phyloP scores from a whole-genome alignment of 495 filamentous ascomycete species.

The Penicillium canariense region DNA sequence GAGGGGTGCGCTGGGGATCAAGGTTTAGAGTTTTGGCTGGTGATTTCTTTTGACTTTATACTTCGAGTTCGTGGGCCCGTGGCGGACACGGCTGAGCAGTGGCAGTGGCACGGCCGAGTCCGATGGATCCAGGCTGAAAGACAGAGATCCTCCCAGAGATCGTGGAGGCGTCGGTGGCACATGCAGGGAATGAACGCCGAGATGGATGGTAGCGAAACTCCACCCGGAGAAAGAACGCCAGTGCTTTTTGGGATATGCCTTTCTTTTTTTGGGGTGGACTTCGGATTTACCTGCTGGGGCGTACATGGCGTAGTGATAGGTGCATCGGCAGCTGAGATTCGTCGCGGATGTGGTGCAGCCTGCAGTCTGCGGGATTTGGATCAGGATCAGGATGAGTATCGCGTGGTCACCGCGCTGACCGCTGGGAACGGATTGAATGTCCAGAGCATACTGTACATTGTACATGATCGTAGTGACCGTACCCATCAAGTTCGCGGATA shows the following conservation, averaged over 20 bases:
- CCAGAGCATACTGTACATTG: background rate
- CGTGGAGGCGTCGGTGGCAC: slow-evolving; percentile 24
- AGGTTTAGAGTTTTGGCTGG: slow-evolving; percentile 19
- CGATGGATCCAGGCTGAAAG: slow-evolving; percentile 7
- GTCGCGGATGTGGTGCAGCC: background rate
- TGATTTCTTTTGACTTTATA: slow-evolving; percentile 1
- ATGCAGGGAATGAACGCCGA: slow-evolving; percentile 24
- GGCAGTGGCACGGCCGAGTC: background rate
- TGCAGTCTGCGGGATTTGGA: too few species aligned
- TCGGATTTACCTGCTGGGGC: background rate
- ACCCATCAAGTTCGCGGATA: slow-evolving; percentile 5
- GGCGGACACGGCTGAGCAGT: slow-evolving; percentile 17
- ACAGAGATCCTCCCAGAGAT: slow-evolving; percentile 11
- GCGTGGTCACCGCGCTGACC: too few species aligned
- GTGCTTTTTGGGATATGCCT: slow-evolving; percentile 2
- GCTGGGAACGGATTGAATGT: too few species aligned
- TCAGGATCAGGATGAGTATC: background rate
- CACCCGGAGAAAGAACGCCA: slow-evolving; percentile 3
- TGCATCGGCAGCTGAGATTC: too few species aligned
- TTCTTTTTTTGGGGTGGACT: background rate
- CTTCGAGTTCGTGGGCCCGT: background rate
- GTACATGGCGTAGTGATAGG: background rate
- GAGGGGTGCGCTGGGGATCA: slow-evolving; percentile 6
- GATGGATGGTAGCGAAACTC: slow-evolving; percentile 4
- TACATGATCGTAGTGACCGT: background rate